Base-by-base conservation (phyloP, 129 eudicot genomes). In the Centrapalus pauciflorus region DNA sequence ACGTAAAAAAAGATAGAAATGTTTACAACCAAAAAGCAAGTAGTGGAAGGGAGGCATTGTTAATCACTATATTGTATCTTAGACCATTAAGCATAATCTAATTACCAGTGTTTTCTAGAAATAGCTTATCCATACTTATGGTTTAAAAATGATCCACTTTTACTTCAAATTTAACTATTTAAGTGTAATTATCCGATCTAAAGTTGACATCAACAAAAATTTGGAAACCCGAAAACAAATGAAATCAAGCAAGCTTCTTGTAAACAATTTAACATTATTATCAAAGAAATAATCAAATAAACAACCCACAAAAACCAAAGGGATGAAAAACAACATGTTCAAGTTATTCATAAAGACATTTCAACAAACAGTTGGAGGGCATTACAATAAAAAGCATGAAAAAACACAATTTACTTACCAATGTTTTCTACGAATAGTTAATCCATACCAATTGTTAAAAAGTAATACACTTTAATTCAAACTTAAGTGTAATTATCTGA, bases 281-380 rank as follows among this genome's bases (percentile, higher is more conserved):
- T 55, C 21, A 60, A 60, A 32, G 3, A 59, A 59, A 5, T 0
- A 25, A n/a, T n/a, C n/a, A n/a, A n/a, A n/a, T n/a, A n/a, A n/a
- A 55, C 7, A 10, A 55, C 12, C 4, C 7, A 17, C n/a, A n/a
- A 3, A 10, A 55, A 35, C 27, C 26, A 16, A 26, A 55, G 49
- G 24, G 8, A 35, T 21, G 4, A 6, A 54, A 49, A 26, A 23
- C 37, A 48, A 8, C 0, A 60, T 46, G 23, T 1, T 61, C 2
- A 37, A 14, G 54, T 5, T 26, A 17, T 43, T 69, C 41, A 55
- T 23, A 64, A 70, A 69, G 67, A 49, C 72, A 80, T 80, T 75
- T 72, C 21, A 78, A 57, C 96, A 61, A 83, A 89, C 87, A 85
- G 34, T 7, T 80, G 81, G 64, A 28, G 70, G 1, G 60, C 87